Evolutionary conservation across 345 rosid genomes (phyloP).

Genomic region (Citrus sp.): DNA sequence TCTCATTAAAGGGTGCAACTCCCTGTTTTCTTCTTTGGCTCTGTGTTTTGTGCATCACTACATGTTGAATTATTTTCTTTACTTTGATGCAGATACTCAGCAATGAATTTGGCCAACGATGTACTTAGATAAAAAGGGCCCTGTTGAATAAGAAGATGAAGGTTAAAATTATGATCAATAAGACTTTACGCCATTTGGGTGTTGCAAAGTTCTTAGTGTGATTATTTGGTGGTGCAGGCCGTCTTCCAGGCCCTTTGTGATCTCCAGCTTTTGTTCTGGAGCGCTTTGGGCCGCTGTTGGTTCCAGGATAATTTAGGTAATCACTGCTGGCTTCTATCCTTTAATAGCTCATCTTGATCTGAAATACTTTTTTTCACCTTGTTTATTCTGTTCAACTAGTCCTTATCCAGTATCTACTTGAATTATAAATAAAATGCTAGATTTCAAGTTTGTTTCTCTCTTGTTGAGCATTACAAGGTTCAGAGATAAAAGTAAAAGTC

Average conservation of each 20-base stretch:
- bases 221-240: conserved; percentile 45
- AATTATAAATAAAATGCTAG: background rate
- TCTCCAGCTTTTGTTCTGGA: conserved; percentile 53
- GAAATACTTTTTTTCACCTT: background rate
- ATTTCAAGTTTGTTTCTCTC: background rate
- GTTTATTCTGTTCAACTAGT: background rate
- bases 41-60: background rate
- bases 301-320: conserved; percentile 57
- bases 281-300: conserved; percentile 52
- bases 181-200: conserved; percentile 16
- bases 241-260: conserved; percentile 53
- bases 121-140: conserved; percentile 28
- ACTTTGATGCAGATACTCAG: conserved; percentile 52
- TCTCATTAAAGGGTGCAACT: background rate
- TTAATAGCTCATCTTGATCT: background rate
- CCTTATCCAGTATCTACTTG: background rate
- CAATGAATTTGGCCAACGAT: conserved; percentile 77
- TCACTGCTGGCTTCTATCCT: background rate
- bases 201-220: conserved; percentile 26
- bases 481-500: background rate
- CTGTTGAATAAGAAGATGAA: conserved; percentile 36
- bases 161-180: conserved; percentile 28
- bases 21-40: background rate
- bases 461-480: background rate
- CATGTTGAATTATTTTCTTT: background rate